Evolutionary conservation across 2,329 filamentous ascomycete species (phyloP), one percentile per base, ranked within the genome.

Genomic region (Emericellopsis atlantica): DNA sequence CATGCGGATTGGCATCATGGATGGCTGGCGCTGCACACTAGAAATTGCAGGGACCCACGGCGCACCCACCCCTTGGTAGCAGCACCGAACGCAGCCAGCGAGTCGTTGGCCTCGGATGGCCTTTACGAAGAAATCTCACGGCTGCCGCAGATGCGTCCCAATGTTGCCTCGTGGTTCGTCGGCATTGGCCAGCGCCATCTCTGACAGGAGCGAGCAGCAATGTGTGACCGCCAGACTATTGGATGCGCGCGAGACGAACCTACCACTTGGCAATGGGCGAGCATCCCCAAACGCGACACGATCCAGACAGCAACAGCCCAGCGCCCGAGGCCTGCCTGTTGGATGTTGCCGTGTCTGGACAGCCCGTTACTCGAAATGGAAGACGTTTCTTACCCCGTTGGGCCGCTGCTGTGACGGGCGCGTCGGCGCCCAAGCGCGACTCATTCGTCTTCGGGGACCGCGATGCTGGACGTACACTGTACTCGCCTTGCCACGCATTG

Each of bases 91-190:
- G 48, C 51, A 51, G 50, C 52, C 52, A 58, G 58, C 60, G 60
- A 67, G 61, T 66, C 57, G 60, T 66, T 67, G 59, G 41, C 29
- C 40, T 15, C 40, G 21, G 40, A 41, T n/a, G 26, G 31, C 34
- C 32, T 11, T 6, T 6, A 37, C 10, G 22, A n/a, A 21, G 21
- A 16, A 16, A 14, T 31, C 32, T 23, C 26, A 33, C 9, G 45
- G 40, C 50, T 54, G 54, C 56, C 52, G 51, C 57, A 51, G 48
- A 51, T 44, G 47, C 40, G 42, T 40, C 43, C 39, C 44, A 46
- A 29, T 43, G 38, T 48, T 51, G 52, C 53, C 51, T 48, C 50
- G 55, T 57, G 54, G 49, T 49, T 52, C 48, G 47, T 43, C 45
- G 50, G 51, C 48, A 58, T 59, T 61, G 58, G 57, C 46, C 51